Evolutionary conservation across 177 flowering plant species (phyloP).

Genomic region (Tripterygium wilfordii): DNA sequence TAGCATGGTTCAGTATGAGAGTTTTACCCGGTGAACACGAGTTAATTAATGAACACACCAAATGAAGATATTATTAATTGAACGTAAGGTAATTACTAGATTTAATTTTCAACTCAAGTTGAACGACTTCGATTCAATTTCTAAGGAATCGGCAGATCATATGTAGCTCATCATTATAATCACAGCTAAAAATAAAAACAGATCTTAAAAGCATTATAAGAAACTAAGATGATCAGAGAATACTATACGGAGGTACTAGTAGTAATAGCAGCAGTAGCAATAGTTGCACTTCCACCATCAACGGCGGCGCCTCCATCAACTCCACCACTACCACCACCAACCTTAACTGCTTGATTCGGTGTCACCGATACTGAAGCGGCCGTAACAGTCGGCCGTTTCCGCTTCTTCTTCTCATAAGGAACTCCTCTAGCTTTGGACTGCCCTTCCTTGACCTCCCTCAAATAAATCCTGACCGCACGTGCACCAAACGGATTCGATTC

Average conservation of each 20-base stretch:
- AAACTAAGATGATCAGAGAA: background rate
- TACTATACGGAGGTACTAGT: constrained; percentile 28
- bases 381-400: constrained; percentile 30
- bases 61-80: background rate
- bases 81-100: background rate
- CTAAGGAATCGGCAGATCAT: constrained; percentile 9
- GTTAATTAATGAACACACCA: no score
- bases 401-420: constrained; percentile 70
- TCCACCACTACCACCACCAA: constrained; percentile 3
- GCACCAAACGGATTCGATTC: constrained; percentile 70
- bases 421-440: constrained; percentile 63
- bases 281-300: constrained; percentile 9
- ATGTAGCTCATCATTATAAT: constrained; percentile 6
- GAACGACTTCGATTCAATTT: constrained; percentile 5
- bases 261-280: constrained; percentile 6
- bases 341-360: background rate
- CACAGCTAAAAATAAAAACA: constrained; percentile 4
- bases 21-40: no score
- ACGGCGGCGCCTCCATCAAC: constrained; percentile 1
- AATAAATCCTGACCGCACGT: constrained; percentile 53
- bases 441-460: constrained; percentile 52
- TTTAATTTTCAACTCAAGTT: constrained; percentile 8
- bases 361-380: constrained; percentile 1
- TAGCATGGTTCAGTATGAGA: no score
- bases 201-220: background rate